These are phyloP conservation scores for Candolleomyces eurysporus DNA, from an alignment of 768 basidiomycete species.

Conservation along the genomic window DNA sequence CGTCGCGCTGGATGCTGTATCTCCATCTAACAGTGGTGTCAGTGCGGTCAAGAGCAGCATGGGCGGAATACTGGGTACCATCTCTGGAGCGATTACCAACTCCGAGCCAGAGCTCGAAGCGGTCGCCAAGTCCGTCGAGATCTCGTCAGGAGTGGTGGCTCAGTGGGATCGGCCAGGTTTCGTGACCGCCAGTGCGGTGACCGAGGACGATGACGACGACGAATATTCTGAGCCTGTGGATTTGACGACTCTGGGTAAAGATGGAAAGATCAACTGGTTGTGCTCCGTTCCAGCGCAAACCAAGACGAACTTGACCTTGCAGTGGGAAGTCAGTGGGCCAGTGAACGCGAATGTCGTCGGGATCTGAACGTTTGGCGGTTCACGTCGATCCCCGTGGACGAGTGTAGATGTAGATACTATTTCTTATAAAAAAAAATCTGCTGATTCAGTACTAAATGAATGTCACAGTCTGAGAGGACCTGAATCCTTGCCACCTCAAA, in stretches of 20 bases:
- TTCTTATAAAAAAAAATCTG: no score
- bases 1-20: not conserved
- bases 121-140: slow-evolving; percentile 17
- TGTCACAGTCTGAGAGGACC: no score
- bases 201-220: no score
- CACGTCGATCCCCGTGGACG: no score
- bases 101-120: slow-evolving; percentile 1
- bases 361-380: no score
- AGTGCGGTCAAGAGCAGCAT: no score
- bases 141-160: slow-evolving; percentile 26
- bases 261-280: slow-evolving; percentile 33
- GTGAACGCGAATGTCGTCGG: not conserved
- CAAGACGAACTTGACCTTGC: slow-evolving; percentile 32
- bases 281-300: slow-evolving; percentile 27
- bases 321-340: slow-evolving; percentile 32
- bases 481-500: no score
- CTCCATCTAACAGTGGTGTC: no score
- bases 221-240: slow-evolving; percentile 18
- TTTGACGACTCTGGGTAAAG: slow-evolving; percentile 21
- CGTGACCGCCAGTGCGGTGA: slow-evolving; percentile 10
- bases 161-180: slow-evolving; percentile 37
- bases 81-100: not conserved
- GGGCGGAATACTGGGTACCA: no score
- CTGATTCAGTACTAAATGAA: no score
- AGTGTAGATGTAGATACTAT: no score